Conservation (phyloP, 306 rosid species). For the Glycine soja region DNA sequence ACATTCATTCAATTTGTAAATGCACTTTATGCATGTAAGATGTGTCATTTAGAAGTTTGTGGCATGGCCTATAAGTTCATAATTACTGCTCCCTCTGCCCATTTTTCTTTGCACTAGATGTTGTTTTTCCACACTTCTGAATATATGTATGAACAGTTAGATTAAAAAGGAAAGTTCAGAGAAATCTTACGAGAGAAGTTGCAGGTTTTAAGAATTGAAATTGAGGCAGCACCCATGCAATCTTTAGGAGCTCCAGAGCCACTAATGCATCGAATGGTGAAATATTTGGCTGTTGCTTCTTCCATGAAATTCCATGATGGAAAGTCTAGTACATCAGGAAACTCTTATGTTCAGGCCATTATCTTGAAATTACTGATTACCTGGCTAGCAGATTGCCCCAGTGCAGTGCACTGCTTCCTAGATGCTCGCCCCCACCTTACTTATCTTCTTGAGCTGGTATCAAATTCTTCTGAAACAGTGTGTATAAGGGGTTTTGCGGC, state of each 20-base stretch:
- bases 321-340: conserved; percentile 61
- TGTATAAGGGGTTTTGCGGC: conserved; percentile 82
- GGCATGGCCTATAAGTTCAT: too few species aligned
- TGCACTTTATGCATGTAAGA: not conserved
- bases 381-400: conserved; percentile 88
- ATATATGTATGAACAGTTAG: conserved; percentile 22
- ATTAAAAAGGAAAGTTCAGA: conserved; percentile 2
- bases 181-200: conserved; percentile 41
- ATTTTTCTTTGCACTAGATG: conserved; percentile 6
- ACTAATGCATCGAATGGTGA: conserved; percentile 85
- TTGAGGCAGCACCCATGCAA: conserved; percentile 78
- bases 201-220: conserved; percentile 83
- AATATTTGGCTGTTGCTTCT: conserved; percentile 84
- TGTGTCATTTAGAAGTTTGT: too few species aligned
- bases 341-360: conserved; percentile 68
- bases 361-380: conserved; percentile 82
- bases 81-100: too few species aligned
- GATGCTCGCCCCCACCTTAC: conserved; percentile 94
- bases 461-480: conserved; percentile 75
- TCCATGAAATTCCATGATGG: conserved; percentile 80
- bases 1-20: not conserved
- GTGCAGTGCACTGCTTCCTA: conserved; percentile 86
- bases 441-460: conserved; percentile 83
- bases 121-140: not conserved
- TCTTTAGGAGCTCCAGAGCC: conserved; percentile 87